These are phyloP conservation scores for Nothomitra cinnamomea DNA, from an alignment of 2,329 filamentous ascomycete genomes.

Conservation along the genomic window DNA sequence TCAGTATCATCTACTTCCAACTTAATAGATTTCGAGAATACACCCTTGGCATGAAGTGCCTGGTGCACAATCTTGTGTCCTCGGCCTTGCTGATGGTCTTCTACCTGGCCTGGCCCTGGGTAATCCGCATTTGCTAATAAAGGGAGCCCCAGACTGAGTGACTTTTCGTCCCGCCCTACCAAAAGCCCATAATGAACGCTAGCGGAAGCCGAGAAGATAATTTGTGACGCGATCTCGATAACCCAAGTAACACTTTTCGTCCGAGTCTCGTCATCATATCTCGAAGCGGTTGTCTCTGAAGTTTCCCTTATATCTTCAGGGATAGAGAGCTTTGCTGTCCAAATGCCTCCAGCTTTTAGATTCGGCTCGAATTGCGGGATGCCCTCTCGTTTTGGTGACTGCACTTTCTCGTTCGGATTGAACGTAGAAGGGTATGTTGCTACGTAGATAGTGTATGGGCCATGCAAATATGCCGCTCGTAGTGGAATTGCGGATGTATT, in stretches of 20 bases:
- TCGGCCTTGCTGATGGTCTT: slow-evolving; percentile 54
- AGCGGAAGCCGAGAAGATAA: slow-evolving; percentile 81
- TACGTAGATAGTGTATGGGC: slow-evolving; percentile 80
- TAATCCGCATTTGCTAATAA: slow-evolving; percentile 32
- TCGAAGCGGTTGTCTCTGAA: slow-evolving; percentile 24
- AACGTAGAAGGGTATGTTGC: slow-evolving; percentile 73
- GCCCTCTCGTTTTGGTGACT: slow-evolving; percentile 51
- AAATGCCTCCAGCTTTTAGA: slow-evolving; percentile 81
- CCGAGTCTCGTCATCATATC: slow-evolving; percentile 20
- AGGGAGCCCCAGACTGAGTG: slow-evolving; percentile 48
- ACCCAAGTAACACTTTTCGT: slow-evolving; percentile 60
- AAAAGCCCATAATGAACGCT: slow-evolving; percentile 78
- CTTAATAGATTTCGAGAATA: slow-evolving; percentile 68
- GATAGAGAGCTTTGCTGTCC: slow-evolving; percentile 63
- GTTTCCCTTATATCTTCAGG: slow-evolving; percentile 59
- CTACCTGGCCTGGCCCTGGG: slow-evolving; percentile 50
- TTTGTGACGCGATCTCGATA: slow-evolving; percentile 79
- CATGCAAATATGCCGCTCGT: slow-evolving; percentile 89
- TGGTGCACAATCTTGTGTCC: slow-evolving; percentile 41
- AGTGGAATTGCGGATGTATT: slow-evolving; percentile 84
- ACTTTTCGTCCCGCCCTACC: slow-evolving; percentile 72
- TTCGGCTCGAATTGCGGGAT: slow-evolving; percentile 89
- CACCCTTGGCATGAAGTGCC: slow-evolving; percentile 48
- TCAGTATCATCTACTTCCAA: slow-evolving; percentile 76
- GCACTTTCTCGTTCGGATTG: slow-evolving; percentile 64